Conservation (phyloP, 2,329 filamentous ascomycete species). For the Fusarium citri region DNA sequence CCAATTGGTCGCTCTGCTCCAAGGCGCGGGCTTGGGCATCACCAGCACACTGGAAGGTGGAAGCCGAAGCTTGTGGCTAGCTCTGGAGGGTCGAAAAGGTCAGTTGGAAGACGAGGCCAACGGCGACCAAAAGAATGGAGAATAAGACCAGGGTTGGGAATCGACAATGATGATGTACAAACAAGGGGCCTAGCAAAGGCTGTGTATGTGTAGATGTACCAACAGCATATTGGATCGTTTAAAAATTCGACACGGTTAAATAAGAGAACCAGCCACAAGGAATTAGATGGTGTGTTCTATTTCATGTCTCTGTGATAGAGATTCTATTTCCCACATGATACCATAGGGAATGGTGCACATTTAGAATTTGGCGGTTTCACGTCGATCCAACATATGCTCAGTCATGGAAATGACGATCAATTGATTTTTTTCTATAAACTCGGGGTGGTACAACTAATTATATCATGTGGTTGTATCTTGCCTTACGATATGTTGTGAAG, state of each 20-base stretch:
- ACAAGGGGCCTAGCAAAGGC: constrained; percentile 23
- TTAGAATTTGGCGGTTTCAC: neutral
- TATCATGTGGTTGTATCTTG: neutral
- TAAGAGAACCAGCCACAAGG: neutral
- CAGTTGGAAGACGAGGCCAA: constrained; percentile 75
- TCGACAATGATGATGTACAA: constrained; percentile 22
- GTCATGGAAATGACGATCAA: neutral
- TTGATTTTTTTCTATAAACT: neutral
- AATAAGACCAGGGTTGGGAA: constrained; percentile 9
- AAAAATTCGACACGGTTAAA: neutral
- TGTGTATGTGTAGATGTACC: constrained; percentile 46
- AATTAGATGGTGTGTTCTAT: neutral
- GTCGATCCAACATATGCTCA: neutral
- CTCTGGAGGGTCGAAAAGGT: constrained; percentile 82
- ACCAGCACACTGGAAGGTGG: constrained; percentile 83
- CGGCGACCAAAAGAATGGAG: constrained; percentile 29
- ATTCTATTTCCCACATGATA: neutral
- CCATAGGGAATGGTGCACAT: neutral
- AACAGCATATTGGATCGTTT: constrained; percentile 34
- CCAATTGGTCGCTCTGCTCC: constrained; percentile 84
- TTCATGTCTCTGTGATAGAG: neutral
- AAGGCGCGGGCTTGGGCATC: constrained; percentile 81
- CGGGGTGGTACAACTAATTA: neutral
- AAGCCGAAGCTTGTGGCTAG: constrained; percentile 85
- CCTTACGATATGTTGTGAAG: neutral